A percentile compares a stretch with the other conserved stretches of the same genome.
Evolutionary conservation across 2,329 filamentous ascomycete genomes (phyloP).

Genomic region (Aspergillus persii): DNA sequence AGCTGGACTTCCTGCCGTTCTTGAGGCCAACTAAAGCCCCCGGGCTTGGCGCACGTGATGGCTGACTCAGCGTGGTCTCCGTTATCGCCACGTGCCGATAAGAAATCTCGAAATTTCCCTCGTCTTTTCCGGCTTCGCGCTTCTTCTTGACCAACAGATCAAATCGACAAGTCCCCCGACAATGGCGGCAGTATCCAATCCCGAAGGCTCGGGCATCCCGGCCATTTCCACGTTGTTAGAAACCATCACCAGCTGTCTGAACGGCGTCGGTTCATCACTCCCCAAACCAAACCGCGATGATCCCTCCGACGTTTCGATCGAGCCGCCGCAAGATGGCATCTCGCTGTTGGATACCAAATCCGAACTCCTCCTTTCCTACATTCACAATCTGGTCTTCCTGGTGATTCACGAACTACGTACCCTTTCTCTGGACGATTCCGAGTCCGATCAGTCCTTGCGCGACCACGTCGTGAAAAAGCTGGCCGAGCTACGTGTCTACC

Average conservation of each 20-base stretch:
- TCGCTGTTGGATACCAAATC: conserved; percentile 95
- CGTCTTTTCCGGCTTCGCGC: conserved; percentile 1
- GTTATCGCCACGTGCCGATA: conserved; percentile 24
- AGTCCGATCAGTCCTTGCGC: conserved; percentile 46
- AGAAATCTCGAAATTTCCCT: conserved; percentile 20
- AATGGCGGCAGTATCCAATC: conserved; percentile 26
- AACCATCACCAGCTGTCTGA: conserved; percentile 35
- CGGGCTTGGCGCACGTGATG: conserved; percentile 19
- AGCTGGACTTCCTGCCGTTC: not conserved
- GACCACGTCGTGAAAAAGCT: conserved; percentile 78
- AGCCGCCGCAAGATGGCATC: conserved; percentile 80
- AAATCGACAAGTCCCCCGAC: conserved; percentile 1
- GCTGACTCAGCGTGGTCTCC: not conserved
- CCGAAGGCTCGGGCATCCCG: conserved; percentile 20
- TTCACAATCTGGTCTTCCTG: conserved; percentile 89
- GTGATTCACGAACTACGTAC: conserved; percentile 73
- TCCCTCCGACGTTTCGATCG: conserved; percentile 64
- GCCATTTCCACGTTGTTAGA: conserved; percentile 33
- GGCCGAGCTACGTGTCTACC: conserved; percentile 84
- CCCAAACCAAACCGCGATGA: conserved; percentile 30
- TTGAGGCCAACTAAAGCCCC: conserved; percentile 16
- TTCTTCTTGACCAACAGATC: not conserved
- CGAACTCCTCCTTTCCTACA: conserved; percentile 91
- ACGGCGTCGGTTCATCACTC: conserved; percentile 34
- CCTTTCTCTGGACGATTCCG: conserved; percentile 42